phyloP scores from a whole-genome alignment of 345 rosid genomes.

The Linum tenue region DNA sequence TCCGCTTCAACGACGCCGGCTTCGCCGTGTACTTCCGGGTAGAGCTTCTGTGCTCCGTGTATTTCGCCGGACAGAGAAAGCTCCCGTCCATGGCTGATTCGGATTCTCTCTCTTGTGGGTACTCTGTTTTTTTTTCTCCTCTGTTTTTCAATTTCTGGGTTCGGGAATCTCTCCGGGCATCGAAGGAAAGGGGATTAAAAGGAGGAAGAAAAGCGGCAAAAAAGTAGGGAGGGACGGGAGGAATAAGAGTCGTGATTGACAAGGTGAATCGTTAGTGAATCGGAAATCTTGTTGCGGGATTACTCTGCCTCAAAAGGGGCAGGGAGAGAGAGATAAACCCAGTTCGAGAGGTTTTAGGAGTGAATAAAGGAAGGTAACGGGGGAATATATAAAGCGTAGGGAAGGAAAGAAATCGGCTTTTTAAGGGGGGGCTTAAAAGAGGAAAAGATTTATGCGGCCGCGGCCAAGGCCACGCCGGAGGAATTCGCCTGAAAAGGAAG shows the following conservation, averaged over 20 bases:
- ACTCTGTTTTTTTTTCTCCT: not conserved
- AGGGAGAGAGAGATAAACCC: no score
- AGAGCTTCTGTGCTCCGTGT: conserved; percentile 49
- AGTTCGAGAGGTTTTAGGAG: no score
- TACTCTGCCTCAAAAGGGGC: no score
- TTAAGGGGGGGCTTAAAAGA: no score
- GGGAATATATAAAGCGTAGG: no score
- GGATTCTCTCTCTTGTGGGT: not conserved
- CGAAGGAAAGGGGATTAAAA: not conserved
- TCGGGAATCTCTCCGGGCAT: not conserved
- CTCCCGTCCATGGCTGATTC: conserved; percentile 28
- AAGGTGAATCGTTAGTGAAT: not conserved
- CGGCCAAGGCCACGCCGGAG: no score
- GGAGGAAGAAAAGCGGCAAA: no score
- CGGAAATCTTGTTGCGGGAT: no score
- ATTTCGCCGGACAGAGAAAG: conserved; percentile 49
- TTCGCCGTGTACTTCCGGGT: conserved; percentile 36
- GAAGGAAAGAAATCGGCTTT: no score
- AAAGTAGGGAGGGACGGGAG: conserved; percentile 5
- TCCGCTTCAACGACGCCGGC: conserved; percentile 15
- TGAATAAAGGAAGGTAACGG: no score
- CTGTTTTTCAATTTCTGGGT: not conserved
- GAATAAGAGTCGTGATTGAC: not conserved
- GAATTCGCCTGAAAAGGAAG: no score
- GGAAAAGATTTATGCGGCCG: no score